phyloP scores from a whole-genome alignment of 2,329 filamentous ascomycete species.

The Sporothrix dimorphospora region DNA sequence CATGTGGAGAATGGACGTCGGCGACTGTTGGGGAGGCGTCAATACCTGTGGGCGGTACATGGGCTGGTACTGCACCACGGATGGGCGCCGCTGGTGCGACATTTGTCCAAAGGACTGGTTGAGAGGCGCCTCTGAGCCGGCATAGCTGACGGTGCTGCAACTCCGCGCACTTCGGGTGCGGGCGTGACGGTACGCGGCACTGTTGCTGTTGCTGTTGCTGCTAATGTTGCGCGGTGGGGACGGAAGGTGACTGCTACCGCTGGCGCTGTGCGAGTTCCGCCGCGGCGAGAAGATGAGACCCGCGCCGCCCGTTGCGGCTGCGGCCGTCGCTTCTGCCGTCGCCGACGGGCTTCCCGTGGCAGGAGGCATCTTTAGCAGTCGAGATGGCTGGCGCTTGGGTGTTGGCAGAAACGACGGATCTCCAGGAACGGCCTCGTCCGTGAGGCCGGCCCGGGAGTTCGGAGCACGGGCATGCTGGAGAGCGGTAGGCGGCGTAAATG shows the following conservation, averaged over 20 bases:
- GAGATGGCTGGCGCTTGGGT: conserved; percentile 56
- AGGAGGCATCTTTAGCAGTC: conserved; percentile 55
- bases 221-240: conserved; percentile 12
- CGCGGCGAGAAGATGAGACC: conserved; percentile 1
- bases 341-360: conserved; percentile 39
- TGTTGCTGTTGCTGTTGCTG: conserved; percentile 25
- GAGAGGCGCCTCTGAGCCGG: conserved; percentile 42
- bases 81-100: conserved; percentile 19
- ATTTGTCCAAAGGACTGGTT: conserved; percentile 33
- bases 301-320: neutral
- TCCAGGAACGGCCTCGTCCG: conserved; percentile 63
- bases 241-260: neutral
- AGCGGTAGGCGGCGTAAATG: conserved; percentile 48
- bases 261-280: conserved; percentile 37
- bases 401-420: conserved; percentile 61
- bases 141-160: conserved; percentile 48
- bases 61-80: conserved; percentile 1
- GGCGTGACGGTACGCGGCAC: conserved; percentile 39
- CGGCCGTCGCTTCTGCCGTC: neutral
- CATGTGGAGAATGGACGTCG: conserved; percentile 26
- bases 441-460: conserved; percentile 64
- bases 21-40: conserved; percentile 10
- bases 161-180: conserved; percentile 53
- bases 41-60: conserved; percentile 25
- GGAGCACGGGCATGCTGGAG: conserved; percentile 62